Evolutionary conservation across 495 filamentous ascomycete species (phyloP), one percentile per base, ranked within the genome.

Genomic region (Annulohypoxylon nitens): DNA sequence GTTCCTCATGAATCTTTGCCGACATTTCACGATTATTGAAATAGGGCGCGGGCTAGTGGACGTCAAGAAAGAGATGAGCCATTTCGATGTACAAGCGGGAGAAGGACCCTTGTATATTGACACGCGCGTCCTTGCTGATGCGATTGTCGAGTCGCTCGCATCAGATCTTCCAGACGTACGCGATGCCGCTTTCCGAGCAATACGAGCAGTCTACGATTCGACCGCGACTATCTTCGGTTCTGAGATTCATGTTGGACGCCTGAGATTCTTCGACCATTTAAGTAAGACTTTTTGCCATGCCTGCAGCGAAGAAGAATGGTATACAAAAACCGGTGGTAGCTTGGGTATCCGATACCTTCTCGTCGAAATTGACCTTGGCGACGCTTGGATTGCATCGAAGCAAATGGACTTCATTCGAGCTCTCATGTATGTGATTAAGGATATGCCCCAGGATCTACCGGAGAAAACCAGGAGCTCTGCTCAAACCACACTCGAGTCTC

Each of bases 221-320:
- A 91, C 95, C n/a, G 86, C 83, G 33, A 87, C 88, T 14, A 92
- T 99, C 26, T 93, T 98, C 75, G 96, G 95, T 14, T 87, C 88
- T 11, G 80, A 88, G 7, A 85, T 86, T n/a, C 85, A 90, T 45
- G 89, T 93, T 9, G 85, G 90, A 11, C 88, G 89, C 59, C 83
- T 98, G 9, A 87, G 88, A 1, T 94, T 98, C 80, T 99, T 98
- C 81, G 83, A 86, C 67, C 90, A 94, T 75, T 83, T 98, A 10
- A 89, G 90, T 20, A 90, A 89, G 64, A 88, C 89, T 0, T 97
- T 98, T 81, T 94, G 92, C 72, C 97, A 99, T 79, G 92, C 92
- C 69, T 99, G 97, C 77, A 92, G 97, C 67, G 93, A 94, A 72
- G 95, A 98, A 78, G 95, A 98, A 70, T 99, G 97, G 97, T 98